Conservation (phyloP, 2,329 filamentous ascomycete genomes). For the Microsporum ferrugineum region DNA sequence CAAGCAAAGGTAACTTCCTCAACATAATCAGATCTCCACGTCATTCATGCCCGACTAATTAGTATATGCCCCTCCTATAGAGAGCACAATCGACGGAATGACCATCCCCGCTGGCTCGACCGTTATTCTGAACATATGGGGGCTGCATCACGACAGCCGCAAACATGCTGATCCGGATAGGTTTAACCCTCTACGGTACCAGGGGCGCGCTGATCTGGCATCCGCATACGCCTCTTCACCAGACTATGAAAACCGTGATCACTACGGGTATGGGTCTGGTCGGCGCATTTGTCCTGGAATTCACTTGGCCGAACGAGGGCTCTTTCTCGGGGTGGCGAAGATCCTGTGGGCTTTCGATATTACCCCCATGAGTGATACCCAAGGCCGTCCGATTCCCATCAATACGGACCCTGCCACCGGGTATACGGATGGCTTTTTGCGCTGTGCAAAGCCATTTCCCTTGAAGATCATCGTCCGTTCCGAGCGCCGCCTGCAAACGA, state of each 20-base stretch:
- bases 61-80: background rate
- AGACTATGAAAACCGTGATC: constrained; percentile 26
- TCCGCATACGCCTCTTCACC: constrained; percentile 24
- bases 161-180: constrained; percentile 26
- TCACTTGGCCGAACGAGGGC: constrained; percentile 43
- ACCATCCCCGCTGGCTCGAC: constrained; percentile 37
- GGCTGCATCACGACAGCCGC: constrained; percentile 38
- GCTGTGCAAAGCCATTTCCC: background rate
- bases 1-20: constrained; percentile 20
- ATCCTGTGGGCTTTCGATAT: constrained; percentile 40
- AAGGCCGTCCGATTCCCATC: background rate
- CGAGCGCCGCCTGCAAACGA: background rate
- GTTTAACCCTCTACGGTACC: constrained; percentile 26
- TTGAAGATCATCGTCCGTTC: background rate
- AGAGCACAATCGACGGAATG: constrained; percentile 39
- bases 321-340: constrained; percentile 38
- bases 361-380: background rate
- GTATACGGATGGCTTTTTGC: background rate
- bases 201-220: constrained; percentile 16
- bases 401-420: background rate
- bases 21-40: background rate
- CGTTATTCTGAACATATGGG: constrained; percentile 41
- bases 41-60: background rate
- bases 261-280: constrained; percentile 28
- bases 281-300: constrained; percentile 25